Evolutionary conservation across 257 asterid genomes (phyloP), one percentile per base, ranked within the genome.

Genomic region (Buddleja alternifolia): DNA sequence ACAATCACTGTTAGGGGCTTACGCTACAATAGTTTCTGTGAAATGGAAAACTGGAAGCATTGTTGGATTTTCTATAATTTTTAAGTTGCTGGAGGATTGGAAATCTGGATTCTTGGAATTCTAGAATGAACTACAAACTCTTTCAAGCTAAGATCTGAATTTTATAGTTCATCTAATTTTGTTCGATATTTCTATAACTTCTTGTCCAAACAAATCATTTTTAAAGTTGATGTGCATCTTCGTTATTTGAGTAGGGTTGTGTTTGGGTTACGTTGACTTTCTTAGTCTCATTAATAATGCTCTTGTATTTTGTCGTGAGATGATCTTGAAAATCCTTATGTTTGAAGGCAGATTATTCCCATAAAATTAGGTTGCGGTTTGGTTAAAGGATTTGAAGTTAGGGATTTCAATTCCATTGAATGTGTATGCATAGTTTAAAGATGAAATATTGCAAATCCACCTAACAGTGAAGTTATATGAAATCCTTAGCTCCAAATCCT

Each of bases 61-160:
- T 32, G 56, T 25, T 39, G 20, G 19, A 46, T 21, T 41, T 40
- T 29, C 12, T 42, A 29, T 5, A 54, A 41, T 23, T 21, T 52
- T n/a, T 17, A 29, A 45, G 29, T 11, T 17, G 40, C 25, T 34
- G 20, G 34, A 15, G 20, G 14, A 25, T 44, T 55, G 8, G 52
- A 45, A 29, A 10, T 32, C 11, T 47, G 59, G 24, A 16, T 70
- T 59, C 32, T 46, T 32, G 46, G 32, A 58, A 41, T 67, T 57
- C 41, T 9, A 15, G 45, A 19, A 36, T 51, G 40, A 63, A 60
- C 47, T 51, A 45, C 50, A 21, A 15, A 24, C 50, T 44, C 17
- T 60, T 63, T 70, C n/a, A 44, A 66, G 54, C 69, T 48, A 71
- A 66, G 19, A 56, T 37, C 63, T 60, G n/a, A 52, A 61, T 19